Conservation (phyloP, 2,329 filamentous ascomycete species). For the Diplocarpon rosae region DNA sequence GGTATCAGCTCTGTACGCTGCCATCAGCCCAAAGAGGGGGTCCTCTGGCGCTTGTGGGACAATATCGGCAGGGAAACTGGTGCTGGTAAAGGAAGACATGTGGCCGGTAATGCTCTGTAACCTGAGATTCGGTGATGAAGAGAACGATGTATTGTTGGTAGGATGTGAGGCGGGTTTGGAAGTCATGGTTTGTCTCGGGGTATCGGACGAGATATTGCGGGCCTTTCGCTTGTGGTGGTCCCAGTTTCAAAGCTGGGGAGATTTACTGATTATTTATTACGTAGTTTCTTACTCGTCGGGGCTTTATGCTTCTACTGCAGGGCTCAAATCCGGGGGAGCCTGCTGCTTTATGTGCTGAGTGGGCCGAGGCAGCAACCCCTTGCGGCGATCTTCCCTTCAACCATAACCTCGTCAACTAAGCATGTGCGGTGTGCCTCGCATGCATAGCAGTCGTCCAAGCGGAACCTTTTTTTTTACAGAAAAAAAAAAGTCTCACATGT, state of each 20-base stretch:
- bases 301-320: too few species aligned
- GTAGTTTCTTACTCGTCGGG: too few species aligned
- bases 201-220: too few species aligned
- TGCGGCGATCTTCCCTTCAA: background rate
- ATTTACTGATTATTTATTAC: background rate
- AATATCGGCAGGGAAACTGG: constrained; percentile 62
- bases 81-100: constrained; percentile 44
- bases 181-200: constrained; percentile 5
- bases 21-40: constrained; percentile 85
- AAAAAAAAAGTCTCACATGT: constrained; percentile 8
- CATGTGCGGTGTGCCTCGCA: too few species aligned
- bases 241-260: background rate
- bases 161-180: constrained; percentile 5
- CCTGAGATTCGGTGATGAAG: constrained; percentile 36
- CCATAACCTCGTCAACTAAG: too few species aligned
- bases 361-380: background rate
- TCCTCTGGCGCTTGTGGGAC: constrained; percentile 92
- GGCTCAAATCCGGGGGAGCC: too few species aligned
- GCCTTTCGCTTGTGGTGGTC: background rate
- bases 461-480: too few species aligned
- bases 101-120: constrained; percentile 56
- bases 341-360: too few species aligned
- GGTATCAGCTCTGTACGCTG: constrained; percentile 72
- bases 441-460: too few species aligned
- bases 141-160: constrained; percentile 3